Conservation (phyloP, 208 protist species). For the Leishmania gerbilli region DNA sequence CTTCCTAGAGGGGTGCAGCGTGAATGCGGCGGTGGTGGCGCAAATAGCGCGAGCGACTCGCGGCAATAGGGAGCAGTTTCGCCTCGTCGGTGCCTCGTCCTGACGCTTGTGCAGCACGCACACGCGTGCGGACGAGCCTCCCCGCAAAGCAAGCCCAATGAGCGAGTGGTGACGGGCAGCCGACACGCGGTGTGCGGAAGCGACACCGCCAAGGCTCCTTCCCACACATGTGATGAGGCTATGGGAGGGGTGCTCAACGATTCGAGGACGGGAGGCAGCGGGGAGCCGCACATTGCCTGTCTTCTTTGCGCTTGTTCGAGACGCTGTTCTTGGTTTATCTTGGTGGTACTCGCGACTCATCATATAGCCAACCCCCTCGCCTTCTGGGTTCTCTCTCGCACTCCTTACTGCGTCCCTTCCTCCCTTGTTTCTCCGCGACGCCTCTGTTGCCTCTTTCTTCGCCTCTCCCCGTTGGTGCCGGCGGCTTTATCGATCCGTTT, state of each 20-base stretch:
- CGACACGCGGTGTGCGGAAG: neutral
- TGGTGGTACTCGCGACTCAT: neutral
- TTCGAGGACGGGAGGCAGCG: neutral
- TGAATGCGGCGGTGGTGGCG: conserved; percentile 38
- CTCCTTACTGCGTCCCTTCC: neutral
- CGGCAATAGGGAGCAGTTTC: conserved; percentile 28
- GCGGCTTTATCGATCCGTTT: neutral
- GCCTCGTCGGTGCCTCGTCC: neutral
- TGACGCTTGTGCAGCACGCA: neutral
- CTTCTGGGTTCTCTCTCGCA: neutral
- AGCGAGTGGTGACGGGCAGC: neutral
- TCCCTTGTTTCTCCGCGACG: neutral
- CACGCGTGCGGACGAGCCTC: neutral
- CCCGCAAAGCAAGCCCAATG: neutral
- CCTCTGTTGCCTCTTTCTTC: neutral
- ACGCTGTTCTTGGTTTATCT: neutral
- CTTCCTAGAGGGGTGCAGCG: conserved; percentile 40
- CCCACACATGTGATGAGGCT: neutral
- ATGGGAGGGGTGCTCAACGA: neutral
- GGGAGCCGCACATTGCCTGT: neutral
- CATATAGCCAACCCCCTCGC: no score
- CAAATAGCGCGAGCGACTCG: conserved; percentile 33
- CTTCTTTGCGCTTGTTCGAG: neutral
- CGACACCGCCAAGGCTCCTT: neutral
- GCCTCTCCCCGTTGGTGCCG: neutral